phyloP scores from a whole-genome alignment of 306 rosid species.

The Rosa lucieae region DNA sequence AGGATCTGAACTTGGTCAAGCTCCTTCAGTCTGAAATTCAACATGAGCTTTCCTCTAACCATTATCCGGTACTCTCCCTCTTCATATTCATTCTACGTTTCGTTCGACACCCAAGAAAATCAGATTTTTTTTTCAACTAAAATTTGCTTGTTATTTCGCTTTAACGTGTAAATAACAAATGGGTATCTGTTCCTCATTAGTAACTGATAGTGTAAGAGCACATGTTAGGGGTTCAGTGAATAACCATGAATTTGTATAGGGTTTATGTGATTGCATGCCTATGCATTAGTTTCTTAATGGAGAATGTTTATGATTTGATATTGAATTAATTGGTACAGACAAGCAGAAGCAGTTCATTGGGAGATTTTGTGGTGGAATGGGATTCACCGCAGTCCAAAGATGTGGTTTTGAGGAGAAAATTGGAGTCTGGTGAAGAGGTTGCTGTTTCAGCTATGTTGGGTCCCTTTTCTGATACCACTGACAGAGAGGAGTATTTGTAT shows the following conservation, averaged over 20 bases:
- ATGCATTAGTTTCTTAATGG: too few species aligned
- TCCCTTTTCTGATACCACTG: conserved; percentile 24
- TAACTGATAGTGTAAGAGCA: too few species aligned
- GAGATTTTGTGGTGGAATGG: conserved; percentile 59
- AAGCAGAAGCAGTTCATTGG: conserved; percentile 35
- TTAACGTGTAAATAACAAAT: not conserved
- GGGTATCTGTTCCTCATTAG: not conserved
- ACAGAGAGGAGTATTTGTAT: conserved; percentile 20
- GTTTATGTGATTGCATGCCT: too few species aligned
- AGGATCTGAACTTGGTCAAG: conserved; percentile 56
- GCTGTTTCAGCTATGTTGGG: conserved; percentile 70
- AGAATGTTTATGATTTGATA: not conserved
- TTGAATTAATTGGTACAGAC: conserved; percentile 36
- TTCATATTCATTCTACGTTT: not conserved
- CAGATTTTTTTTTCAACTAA: too few species aligned
- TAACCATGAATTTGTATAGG: too few species aligned
- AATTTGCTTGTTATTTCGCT: too few species aligned
- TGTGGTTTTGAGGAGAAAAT: conserved; percentile 60
- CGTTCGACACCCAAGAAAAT: not conserved
- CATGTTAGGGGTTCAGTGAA: too few species aligned
- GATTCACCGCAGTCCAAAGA: conserved; percentile 57
- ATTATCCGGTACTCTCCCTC: conserved; percentile 47
- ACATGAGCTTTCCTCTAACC: conserved; percentile 53
- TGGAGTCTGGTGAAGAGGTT: conserved; percentile 65
- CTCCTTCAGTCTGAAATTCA: conserved; percentile 65